A percentile compares a stretch with the other conserved stretches of the same genome.
Evolutionary conservation across 2,329 filamentous ascomycete species (phyloP).

Genomic region (Catunica adiposa): DNA sequence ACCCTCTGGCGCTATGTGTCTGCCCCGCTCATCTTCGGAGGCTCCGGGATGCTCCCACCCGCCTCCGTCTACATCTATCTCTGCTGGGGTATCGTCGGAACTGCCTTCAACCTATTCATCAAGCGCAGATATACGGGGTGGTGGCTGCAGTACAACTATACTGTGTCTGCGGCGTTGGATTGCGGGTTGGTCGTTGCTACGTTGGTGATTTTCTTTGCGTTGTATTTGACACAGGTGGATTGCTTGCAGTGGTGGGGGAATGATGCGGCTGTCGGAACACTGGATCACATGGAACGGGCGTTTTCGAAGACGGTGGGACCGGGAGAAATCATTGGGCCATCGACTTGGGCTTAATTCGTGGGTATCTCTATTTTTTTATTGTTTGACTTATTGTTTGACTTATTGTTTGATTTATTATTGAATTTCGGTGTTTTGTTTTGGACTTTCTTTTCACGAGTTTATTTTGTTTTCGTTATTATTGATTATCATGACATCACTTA

Average conservation of each 20-base stretch:
- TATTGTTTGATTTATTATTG: not conserved
- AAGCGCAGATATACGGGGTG: slow-evolving; percentile 49
- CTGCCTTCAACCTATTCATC: slow-evolving; percentile 52
- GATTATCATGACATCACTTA: not conserved
- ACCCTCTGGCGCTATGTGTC: slow-evolving; percentile 48
- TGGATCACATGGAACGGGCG: slow-evolving; percentile 29
- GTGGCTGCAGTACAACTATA: slow-evolving; percentile 68
- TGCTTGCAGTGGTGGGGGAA: slow-evolving; percentile 50
- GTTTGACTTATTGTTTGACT: slow-evolving; percentile 5
- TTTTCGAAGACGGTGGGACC: slow-evolving; percentile 26
- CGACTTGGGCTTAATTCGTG: slow-evolving; percentile 26
- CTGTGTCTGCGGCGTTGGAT: slow-evolving; percentile 55
- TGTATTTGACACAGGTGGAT: slow-evolving; percentile 40
- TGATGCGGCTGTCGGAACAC: slow-evolving; percentile 27
- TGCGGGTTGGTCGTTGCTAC: slow-evolving; percentile 49
- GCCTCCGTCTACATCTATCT: slow-evolving; percentile 57
- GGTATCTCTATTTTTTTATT: not conserved
- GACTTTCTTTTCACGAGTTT: not conserved
- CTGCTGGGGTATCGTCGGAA: slow-evolving; percentile 51
- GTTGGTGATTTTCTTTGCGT: slow-evolving; percentile 52
- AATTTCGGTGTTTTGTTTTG: not conserved
- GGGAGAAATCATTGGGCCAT: slow-evolving; percentile 36
- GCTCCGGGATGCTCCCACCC: slow-evolving; percentile 45
- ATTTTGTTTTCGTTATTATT: not conserved
- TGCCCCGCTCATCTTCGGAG: slow-evolving; percentile 52